phyloP scores from a whole-genome alignment of 257 asterid species.

The Solanum ossicruentum region DNA sequence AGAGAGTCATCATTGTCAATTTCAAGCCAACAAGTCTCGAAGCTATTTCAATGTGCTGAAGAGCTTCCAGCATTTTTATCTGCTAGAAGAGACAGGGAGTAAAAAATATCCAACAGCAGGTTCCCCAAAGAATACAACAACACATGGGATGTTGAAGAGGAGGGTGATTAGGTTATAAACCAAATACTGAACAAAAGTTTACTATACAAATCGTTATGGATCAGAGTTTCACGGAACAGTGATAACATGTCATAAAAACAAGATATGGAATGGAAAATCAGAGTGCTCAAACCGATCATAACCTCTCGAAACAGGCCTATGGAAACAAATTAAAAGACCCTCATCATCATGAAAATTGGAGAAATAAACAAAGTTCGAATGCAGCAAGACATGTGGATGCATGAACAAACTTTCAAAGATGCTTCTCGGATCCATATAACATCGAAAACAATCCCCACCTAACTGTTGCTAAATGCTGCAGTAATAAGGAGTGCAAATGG shows the following conservation, averaged over 20 bases:
- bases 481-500: neutral
- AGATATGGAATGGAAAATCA: neutral
- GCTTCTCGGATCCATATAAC: neutral
- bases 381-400: neutral
- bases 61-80: slow-evolving; percentile 99
- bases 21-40: slow-evolving; percentile 81
- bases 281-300: neutral
- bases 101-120: neutral
- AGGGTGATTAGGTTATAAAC: neutral
- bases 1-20: slow-evolving; percentile 51
- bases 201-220: neutral
- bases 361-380: neutral
- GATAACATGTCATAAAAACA: neutral
- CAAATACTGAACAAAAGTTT: neutral
- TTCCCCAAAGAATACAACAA: neutral
- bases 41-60: slow-evolving; percentile 95
- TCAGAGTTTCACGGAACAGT: neutral
- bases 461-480: neutral
- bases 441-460: neutral
- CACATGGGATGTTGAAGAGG: neutral
- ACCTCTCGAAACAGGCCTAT: neutral
- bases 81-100: neutral
- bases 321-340: neutral
- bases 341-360: neutral
- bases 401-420: neutral